Evolutionary conservation across 1,284 basidiomycete species (phyloP).

Genomic region (Boletus semigastroideus): DNA sequence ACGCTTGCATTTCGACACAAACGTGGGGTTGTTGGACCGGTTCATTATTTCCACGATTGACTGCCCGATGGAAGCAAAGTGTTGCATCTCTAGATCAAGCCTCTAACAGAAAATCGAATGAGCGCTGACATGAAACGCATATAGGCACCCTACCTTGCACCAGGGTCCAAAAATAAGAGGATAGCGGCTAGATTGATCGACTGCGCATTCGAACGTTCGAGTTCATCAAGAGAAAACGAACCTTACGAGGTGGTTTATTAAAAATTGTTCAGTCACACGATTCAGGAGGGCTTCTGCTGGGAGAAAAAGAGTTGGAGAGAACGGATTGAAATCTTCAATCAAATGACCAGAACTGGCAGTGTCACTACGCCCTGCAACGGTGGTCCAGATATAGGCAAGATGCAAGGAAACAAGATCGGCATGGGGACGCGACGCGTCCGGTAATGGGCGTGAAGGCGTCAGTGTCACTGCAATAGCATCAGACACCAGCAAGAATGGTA

Average conservation of each 20-base stretch:
- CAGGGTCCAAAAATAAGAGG: constrained; percentile 71
- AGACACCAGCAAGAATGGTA: constrained; percentile 2
- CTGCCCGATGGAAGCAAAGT: constrained; percentile 49
- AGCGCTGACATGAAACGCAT: constrained; percentile 6
- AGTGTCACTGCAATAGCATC: constrained; percentile 42
- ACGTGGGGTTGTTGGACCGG: constrained; percentile 49
- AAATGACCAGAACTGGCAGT: constrained; percentile 5
- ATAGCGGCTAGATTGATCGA: constrained; percentile 53
- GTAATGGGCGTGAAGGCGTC: constrained; percentile 42
- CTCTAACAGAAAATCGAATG: constrained; percentile 42
- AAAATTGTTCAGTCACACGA: constrained; percentile 51
- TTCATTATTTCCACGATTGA: constrained; percentile 52
- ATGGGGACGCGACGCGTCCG: constrained; percentile 34
- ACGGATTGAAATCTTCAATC: constrained; percentile 37
- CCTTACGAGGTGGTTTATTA: constrained; percentile 60
- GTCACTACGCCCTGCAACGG: constrained; percentile 16
- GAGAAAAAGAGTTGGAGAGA: constrained; percentile 49
- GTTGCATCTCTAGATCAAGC: constrained; percentile 50
- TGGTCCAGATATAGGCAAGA: constrained; percentile 53
- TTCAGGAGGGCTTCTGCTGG: constrained; percentile 52
- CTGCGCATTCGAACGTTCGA: constrained; percentile 16
- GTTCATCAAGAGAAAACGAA: constrained; percentile 29
- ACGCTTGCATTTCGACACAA: constrained; percentile 43
- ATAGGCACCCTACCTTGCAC: constrained; percentile 46
- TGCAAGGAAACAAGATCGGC: constrained; percentile 49